Conservation (phyloP, 73 alveolate species). For the Vitrella brassicaformis region DNA sequence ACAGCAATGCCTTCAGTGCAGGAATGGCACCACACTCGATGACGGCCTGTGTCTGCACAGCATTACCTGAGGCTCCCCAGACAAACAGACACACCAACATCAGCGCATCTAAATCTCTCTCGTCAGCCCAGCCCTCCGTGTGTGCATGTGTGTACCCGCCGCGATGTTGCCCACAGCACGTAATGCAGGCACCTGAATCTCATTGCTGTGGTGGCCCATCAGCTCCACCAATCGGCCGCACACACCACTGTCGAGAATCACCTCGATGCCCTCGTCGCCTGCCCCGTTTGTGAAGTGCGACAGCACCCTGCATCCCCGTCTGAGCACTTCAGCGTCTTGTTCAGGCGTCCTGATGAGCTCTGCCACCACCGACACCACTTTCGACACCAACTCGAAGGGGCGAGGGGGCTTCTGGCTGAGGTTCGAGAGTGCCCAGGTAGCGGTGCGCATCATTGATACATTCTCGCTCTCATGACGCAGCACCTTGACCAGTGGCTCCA, state of each 20-base stretch:
- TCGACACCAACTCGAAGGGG: conserved; percentile 46
- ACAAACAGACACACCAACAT: no score
- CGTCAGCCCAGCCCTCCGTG: no score
- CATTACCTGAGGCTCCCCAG: no score
- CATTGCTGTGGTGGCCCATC: conserved; percentile 52
- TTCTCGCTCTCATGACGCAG: conserved; percentile 53
- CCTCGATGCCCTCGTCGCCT: conserved; percentile 76
- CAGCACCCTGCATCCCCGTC: conserved; percentile 77
- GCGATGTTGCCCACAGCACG: conserved; percentile 89
- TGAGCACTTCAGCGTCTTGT: conserved; percentile 65
- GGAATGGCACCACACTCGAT: conserved; percentile 65
- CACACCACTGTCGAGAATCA: conserved; percentile 56
- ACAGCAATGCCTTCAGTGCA: conserved; percentile 52
- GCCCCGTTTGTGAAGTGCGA: conserved; percentile 70
- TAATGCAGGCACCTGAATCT: conserved; percentile 62
- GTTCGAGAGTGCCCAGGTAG: conserved; percentile 87
- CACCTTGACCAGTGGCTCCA: conserved; percentile 60
- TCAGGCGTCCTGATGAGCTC: conserved; percentile 58
- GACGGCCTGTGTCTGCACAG: conserved; percentile 67
- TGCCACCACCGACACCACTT: conserved; percentile 66
- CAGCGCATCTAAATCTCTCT: no score
- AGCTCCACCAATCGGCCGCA: conserved; percentile 58
- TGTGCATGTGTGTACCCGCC: conserved; percentile 63
- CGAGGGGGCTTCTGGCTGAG: conserved; percentile 86
- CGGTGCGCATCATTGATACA: conserved; percentile 58